phyloP scores from a whole-genome alignment of 805 yeast genomes.

The Saccharomycopsis fodiens region DNA sequence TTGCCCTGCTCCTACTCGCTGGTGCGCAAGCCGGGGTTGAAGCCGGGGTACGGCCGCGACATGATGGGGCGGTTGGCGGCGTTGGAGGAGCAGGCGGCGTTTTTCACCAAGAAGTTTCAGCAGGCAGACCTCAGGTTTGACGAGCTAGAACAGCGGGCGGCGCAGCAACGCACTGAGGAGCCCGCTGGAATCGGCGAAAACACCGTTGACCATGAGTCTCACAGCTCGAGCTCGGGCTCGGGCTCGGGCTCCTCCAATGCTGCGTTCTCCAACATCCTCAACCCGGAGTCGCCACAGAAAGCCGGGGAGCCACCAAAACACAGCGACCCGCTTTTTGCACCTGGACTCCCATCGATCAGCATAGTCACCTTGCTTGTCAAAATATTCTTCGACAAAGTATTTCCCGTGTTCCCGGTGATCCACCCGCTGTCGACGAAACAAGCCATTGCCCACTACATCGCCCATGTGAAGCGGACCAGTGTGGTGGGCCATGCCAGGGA shows the following conservation, averaged over 20 bases:
- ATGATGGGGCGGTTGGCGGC: neutral
- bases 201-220: neutral
- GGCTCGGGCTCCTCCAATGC: neutral
- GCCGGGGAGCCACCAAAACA: neutral
- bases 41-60: neutral
- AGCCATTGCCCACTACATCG: neutral
- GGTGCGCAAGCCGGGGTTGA: conserved; percentile 1
- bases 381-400: neutral
- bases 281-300: neutral
- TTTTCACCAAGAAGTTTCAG: neutral
- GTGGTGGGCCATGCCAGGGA: neutral
- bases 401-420: neutral
- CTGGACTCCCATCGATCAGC: neutral
- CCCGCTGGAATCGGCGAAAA: neutral
- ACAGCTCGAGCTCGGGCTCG: neutral
- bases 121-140: neutral
- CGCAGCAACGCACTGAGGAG: neutral
- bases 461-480: neutral
- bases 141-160: neutral
- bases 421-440: neutral
- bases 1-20: neutral
- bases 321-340: neutral
- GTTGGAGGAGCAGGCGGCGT: neutral
- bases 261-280: neutral
- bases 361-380: neutral